Evolutionary conservation across 208 protist genomes (phyloP).

Genomic region (Trypanosomatidae sp.): DNA sequence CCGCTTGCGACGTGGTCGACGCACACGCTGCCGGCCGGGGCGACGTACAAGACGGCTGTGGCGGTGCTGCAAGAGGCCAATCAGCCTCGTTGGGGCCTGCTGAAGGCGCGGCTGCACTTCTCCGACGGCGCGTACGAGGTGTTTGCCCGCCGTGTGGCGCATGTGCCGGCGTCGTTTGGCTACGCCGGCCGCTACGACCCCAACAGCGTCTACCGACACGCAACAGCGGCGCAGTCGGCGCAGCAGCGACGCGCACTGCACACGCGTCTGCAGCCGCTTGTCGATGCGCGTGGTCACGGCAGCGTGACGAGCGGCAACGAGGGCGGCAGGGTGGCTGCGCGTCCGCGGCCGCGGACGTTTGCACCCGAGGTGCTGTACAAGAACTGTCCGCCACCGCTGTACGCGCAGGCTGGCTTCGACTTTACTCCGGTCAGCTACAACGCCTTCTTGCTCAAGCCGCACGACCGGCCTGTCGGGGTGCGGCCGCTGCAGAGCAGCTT

Average conservation of each 20-base stretch:
- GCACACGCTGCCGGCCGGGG: slow-evolving; percentile 24
- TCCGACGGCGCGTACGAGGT: slow-evolving; percentile 48
- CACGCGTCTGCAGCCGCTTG: slow-evolving; percentile 39
- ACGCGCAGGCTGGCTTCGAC: slow-evolving; percentile 71
- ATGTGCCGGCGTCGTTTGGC: slow-evolving; percentile 25
- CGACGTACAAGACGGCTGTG: slow-evolving; percentile 63
- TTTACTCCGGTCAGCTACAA: slow-evolving; percentile 78
- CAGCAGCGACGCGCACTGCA: slow-evolving; percentile 16
- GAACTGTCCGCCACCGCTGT: slow-evolving; percentile 58
- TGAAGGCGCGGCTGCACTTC: slow-evolving; percentile 70
- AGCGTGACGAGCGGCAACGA: slow-evolving; percentile 21
- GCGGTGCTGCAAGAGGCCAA: slow-evolving; percentile 50
- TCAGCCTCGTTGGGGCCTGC: slow-evolving; percentile 36
- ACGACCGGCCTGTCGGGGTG: slow-evolving; percentile 40
- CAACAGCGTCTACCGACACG: slow-evolving; percentile 33
- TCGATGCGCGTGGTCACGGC: slow-evolving; percentile 45
- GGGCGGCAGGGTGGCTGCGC: too few species aligned
- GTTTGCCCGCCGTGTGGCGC: slow-evolving; percentile 42
- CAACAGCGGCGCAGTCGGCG: slow-evolving; percentile 23
- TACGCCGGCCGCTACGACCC: slow-evolving; percentile 47
- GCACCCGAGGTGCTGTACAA: slow-evolving; percentile 63
- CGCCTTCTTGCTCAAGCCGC: slow-evolving; percentile 38
- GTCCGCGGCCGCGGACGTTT: slow-evolving; percentile 42
- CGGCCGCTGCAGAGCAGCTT: slow-evolving; percentile 66
- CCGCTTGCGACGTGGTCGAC: slow-evolving; percentile 62